Evolutionary conservation across 148 eudicot genomes (phyloP).

Genomic region (Pouteria glomerata): DNA sequence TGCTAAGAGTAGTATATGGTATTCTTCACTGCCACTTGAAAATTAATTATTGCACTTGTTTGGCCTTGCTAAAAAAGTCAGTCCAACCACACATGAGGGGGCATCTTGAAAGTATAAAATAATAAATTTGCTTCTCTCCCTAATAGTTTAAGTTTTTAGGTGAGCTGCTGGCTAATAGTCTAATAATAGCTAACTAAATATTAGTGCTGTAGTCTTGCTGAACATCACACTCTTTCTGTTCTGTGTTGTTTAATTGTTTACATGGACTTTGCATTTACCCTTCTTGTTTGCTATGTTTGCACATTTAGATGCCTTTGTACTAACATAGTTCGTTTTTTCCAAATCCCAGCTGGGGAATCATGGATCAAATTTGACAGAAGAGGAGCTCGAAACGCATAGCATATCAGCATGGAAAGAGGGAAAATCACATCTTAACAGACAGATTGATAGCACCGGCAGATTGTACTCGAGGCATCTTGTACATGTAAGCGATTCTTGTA

Average conservation of each 20-base stretch:
- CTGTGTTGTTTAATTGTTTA: background rate
- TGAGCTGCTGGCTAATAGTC: no score
- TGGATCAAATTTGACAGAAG: constrained; percentile 83
- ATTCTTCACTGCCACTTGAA: no score
- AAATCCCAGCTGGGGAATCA: constrained; percentile 67
- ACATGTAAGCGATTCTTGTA: constrained; percentile 43
- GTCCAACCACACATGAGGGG: no score
- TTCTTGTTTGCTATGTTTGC: background rate
- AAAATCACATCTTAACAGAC: constrained; percentile 49
- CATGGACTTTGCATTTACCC: background rate
- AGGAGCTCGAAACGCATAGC: constrained; percentile 82
- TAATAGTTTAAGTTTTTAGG: no score
- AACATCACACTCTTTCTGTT: background rate
- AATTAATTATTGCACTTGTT: no score
- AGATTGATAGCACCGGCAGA: constrained; percentile 42
- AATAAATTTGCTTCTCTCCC: no score
- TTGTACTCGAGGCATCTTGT: constrained; percentile 43
- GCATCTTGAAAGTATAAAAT: no score
- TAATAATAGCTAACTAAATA: background rate
- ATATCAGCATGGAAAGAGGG: constrained; percentile 91
- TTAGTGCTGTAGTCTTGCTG: background rate
- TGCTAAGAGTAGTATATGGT: no score
- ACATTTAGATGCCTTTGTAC: background rate
- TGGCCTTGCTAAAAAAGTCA: no score
- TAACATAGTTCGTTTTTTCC: background rate